Conservation (phyloP, 805 yeast genomes). For the Wickerhamiella siamensis region DNA sequence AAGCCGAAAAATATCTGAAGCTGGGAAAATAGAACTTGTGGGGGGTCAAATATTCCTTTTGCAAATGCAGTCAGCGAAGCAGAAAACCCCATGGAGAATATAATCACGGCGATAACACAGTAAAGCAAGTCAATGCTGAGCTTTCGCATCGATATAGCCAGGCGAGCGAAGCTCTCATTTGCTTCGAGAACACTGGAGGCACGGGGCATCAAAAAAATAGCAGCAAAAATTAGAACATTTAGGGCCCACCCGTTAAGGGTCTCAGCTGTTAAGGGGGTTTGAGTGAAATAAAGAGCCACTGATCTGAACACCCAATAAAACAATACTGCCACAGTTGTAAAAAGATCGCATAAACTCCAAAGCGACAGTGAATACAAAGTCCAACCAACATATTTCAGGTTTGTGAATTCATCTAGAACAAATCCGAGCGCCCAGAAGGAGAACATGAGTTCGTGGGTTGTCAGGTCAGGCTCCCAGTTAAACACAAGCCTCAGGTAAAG, state of each 20-base stretch:
- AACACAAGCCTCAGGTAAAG: constrained; percentile 22
- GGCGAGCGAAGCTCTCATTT: constrained; percentile 37
- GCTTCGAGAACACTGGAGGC: constrained; percentile 37
- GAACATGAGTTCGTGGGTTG: constrained; percentile 26
- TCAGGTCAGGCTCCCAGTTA: constrained; percentile 3
- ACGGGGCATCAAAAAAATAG: constrained; percentile 36
- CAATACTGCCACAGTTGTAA: constrained; percentile 29
- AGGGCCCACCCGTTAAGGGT: constrained; percentile 10
- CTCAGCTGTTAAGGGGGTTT: neutral
- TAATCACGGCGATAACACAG: constrained; percentile 34
- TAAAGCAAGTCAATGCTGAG: constrained; percentile 40
- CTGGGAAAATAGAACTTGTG: constrained; percentile 37
- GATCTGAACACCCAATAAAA: constrained; percentile 18
- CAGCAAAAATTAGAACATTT: constrained; percentile 28
- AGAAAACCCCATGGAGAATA: constrained; percentile 41
- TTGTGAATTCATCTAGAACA: constrained; percentile 34
- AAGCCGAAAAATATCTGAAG: constrained; percentile 41
- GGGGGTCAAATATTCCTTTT: constrained; percentile 28
- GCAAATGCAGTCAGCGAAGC: constrained; percentile 38
- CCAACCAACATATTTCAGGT: constrained; percentile 32
- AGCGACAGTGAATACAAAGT: constrained; percentile 34
- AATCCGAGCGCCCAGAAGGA: constrained; percentile 35
- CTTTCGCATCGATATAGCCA: constrained; percentile 35
- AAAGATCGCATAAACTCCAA: constrained; percentile 40
- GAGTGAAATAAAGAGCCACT: constrained; percentile 8